Evolutionary conservation across 2,329 filamentous ascomycete genomes (phyloP).

Genomic region (Calonectria pseudoreteaudii): DNA sequence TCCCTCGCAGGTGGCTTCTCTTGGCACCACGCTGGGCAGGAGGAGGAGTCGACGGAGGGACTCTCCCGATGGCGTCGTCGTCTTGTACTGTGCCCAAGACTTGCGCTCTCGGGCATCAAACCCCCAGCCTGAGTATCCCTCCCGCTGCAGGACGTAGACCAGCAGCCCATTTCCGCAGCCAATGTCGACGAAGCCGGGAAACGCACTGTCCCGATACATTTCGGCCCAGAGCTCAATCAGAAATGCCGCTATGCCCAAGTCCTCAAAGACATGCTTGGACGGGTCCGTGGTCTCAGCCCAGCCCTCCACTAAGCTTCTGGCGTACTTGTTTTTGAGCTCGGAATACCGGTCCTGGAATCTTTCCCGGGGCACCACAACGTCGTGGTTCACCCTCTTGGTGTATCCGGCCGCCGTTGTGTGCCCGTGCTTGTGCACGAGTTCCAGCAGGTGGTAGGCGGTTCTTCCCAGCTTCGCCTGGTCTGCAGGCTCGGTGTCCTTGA

Average conservation of each 20-base stretch:
- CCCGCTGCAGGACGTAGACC: slow-evolving; percentile 81
- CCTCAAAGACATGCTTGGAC: slow-evolving; percentile 94
- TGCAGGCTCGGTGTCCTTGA: slow-evolving; percentile 46
- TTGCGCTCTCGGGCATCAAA: slow-evolving; percentile 91
- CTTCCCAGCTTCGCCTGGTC: slow-evolving; percentile 66
- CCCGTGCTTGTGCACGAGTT: slow-evolving; percentile 79
- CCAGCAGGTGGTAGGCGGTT: slow-evolving; percentile 76
- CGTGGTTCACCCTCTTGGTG: slow-evolving; percentile 85
- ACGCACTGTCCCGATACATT: slow-evolving; percentile 75
- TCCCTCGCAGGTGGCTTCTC: slow-evolving; percentile 24
- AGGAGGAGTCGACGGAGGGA: slow-evolving; percentile 61
- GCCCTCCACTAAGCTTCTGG: slow-evolving; percentile 72
- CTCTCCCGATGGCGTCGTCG: slow-evolving; percentile 42
- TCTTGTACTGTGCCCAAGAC: slow-evolving; percentile 82
- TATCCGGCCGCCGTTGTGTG: slow-evolving; percentile 75
- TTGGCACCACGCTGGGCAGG: slow-evolving; percentile 57
- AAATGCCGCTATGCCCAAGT: slow-evolving; percentile 90
- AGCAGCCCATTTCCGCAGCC: slow-evolving; percentile 95
- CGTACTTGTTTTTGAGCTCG: slow-evolving; percentile 83
- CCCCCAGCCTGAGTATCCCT: slow-evolving; percentile 88
- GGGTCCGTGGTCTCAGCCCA: slow-evolving; percentile 94
- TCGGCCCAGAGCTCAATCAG: slow-evolving; percentile 90
- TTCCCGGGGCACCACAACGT: slow-evolving; percentile 81
- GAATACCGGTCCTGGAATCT: slow-evolving; percentile 86
- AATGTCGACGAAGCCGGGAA: slow-evolving; percentile 94